These are phyloP conservation scores for Sarocladiaceae sp. DNA, from an alignment of 2,329 filamentous ascomycete species.

Conservation along the genomic window DNA sequence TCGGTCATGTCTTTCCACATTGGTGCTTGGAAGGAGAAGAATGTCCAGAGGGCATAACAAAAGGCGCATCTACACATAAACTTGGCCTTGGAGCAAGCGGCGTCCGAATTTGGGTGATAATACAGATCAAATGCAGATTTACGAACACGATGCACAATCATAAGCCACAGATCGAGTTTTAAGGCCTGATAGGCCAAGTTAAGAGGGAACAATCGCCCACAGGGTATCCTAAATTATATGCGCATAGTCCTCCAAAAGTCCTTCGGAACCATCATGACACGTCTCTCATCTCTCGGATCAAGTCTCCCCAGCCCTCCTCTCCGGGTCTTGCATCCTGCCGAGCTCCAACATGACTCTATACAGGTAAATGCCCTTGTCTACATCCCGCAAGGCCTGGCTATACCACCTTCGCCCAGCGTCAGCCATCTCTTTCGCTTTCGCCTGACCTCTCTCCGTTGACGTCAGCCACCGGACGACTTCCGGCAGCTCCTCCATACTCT, in stretches of 20 bases:
- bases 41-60: no score
- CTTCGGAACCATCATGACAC: no score
- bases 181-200: no score
- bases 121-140: no score
- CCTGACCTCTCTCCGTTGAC: constrained; percentile 37
- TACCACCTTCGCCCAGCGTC: constrained; percentile 50
- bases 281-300: neutral
- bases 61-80: no score
- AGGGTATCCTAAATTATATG: neutral
- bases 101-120: no score
- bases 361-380: constrained; percentile 33
- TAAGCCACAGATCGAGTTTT: no score
- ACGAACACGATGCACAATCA: no score
- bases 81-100: no score
- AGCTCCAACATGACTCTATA: constrained; percentile 6
- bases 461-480: constrained; percentile 43
- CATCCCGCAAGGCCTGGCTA: constrained; percentile 43
- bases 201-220: constrained; percentile 1
- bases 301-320: constrained; percentile 1
- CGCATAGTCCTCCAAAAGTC: no score
- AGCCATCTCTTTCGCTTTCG: constrained; percentile 44
- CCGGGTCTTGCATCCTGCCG: neutral
- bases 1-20: neutral
- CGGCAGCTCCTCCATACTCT: constrained; percentile 42
- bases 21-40: neutral